A percentile compares a stretch with the other conserved stretches of the same genome.
Conservation (phyloP, 2,329 filamentous ascomycete species). For the Juglanconis oblonga region DNA sequence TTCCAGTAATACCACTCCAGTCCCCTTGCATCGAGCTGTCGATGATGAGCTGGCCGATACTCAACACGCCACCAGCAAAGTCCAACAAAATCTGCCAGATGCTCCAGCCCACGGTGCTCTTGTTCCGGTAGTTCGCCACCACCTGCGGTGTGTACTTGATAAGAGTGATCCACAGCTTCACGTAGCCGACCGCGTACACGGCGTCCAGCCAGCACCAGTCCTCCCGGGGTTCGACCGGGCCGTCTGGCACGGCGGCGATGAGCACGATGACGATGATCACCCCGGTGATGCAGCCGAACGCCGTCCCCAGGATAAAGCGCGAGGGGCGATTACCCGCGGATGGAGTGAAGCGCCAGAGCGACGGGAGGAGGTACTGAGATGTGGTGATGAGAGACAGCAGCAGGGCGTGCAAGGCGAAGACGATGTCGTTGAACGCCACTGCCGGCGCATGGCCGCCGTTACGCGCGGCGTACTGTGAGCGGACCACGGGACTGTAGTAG, state of each 20-base stretch:
- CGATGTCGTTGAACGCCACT: slow-evolving; percentile 85
- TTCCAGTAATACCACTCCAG: slow-evolving; percentile 88
- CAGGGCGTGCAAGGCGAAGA: slow-evolving; percentile 80
- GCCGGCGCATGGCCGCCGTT: slow-evolving; percentile 75
- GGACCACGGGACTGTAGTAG: slow-evolving; percentile 75
- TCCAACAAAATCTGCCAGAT: slow-evolving; percentile 84
- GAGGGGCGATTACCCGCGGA: slow-evolving; percentile 54
- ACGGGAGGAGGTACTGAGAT: slow-evolving; percentile 70
- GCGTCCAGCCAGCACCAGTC: slow-evolving; percentile 63
- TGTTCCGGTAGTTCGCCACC: slow-evolving; percentile 76
- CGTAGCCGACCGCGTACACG: slow-evolving; percentile 71
- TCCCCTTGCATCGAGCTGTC: slow-evolving; percentile 82
- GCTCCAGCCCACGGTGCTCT: slow-evolving; percentile 84
- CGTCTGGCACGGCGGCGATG: slow-evolving; percentile 37
- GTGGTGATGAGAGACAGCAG: slow-evolving; percentile 70
- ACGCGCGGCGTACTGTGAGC: slow-evolving; percentile 77
- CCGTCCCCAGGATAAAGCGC: slow-evolving; percentile 64
- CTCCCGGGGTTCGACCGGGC: slow-evolving; percentile 35
- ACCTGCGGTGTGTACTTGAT: slow-evolving; percentile 93
- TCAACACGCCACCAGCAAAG: slow-evolving; percentile 76
- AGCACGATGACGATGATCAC: slow-evolving; percentile 50
- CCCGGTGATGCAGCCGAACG: slow-evolving; percentile 63
- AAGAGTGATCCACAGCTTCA: slow-evolving; percentile 84
- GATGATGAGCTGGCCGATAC: slow-evolving; percentile 75
- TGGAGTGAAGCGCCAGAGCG: slow-evolving; percentile 71